Conservation (phyloP, 352 stramenopile species). For the Phytophthora pistaciae region DNA sequence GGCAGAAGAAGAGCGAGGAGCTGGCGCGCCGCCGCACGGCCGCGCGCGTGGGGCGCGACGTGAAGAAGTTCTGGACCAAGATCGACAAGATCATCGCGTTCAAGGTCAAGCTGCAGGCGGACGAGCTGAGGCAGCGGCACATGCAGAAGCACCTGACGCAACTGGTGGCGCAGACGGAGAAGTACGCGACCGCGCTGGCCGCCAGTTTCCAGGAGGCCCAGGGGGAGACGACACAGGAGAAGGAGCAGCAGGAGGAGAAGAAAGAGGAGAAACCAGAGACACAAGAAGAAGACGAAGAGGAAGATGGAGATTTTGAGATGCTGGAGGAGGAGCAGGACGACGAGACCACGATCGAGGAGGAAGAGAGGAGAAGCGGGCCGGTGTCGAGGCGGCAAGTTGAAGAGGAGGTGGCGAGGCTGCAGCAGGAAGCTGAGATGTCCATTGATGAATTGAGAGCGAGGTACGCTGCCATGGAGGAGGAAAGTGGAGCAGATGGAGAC, state of each 20-base stretch:
- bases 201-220: slow-evolving; percentile 55
- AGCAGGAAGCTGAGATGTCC: slow-evolving; percentile 92
- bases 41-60: slow-evolving; percentile 84
- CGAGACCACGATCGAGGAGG: slow-evolving; percentile 89
- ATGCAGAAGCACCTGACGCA: slow-evolving; percentile 98
- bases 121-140: slow-evolving; percentile 84
- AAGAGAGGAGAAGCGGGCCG: slow-evolving; percentile 60
- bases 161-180: slow-evolving; percentile 97
- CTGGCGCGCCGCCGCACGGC: slow-evolving; percentile 60
- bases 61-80: slow-evolving; percentile 97
- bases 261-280: slow-evolving; percentile 38
- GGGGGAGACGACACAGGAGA: not conserved
- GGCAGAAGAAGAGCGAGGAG: slow-evolving; percentile 51
- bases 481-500: slow-evolving; percentile 26
- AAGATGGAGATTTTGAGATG: slow-evolving; percentile 31
- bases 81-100: slow-evolving; percentile 98
- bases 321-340: slow-evolving; percentile 73
- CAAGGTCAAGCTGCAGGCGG: slow-evolving; percentile 95
- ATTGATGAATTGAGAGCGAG: slow-evolving; percentile 2
- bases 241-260: slow-evolving; percentile 34
- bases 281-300: slow-evolving; percentile 8
- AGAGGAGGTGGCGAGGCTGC: slow-evolving; percentile 89
- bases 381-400: slow-evolving; percentile 39
- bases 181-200: slow-evolving; percentile 92
- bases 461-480: slow-evolving; percentile 24